Conservation (phyloP, 768 basidiomycete genomes). For the Austroboletus eburneus region DNA sequence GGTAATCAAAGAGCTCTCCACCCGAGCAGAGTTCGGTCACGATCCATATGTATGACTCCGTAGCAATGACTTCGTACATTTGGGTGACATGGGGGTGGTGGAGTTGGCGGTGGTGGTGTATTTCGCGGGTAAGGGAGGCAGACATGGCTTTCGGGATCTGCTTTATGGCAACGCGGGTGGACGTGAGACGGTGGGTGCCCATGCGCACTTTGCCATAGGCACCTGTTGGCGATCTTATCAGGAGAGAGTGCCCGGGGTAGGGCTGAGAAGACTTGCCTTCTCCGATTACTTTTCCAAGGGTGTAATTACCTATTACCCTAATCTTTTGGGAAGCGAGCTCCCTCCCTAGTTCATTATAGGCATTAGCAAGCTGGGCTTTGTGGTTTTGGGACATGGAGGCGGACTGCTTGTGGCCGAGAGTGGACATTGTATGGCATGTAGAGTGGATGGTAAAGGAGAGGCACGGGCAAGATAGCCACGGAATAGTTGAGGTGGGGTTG, state of each 20-base stretch:
- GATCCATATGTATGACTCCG: conserved; percentile 94
- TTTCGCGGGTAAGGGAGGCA: conserved; percentile 89
- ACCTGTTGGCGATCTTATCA: conserved; percentile 46
- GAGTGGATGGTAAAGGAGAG: conserved; percentile 30
- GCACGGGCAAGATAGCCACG: conserved; percentile 33
- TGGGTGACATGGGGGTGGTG: conserved; percentile 96
- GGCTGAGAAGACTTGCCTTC: conserved; percentile 60
- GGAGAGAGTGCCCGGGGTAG: conserved; percentile 8
- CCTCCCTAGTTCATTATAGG: conserved; percentile 96
- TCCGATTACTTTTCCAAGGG: conserved; percentile 88
- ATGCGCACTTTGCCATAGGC: conserved; percentile 95
- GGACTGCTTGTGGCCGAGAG: conserved; percentile 56
- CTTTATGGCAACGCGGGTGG: conserved; percentile 92
- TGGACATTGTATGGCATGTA: conserved; percentile 43
- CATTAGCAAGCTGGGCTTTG: conserved; percentile 87
- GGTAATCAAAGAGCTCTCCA: conserved; percentile 97
- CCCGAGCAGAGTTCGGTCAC: conserved; percentile 96
- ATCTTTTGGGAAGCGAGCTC: conserved; percentile 90
- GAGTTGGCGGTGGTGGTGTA: conserved; percentile 95
- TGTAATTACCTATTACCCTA: conserved; percentile 92
- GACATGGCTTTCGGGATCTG: conserved; percentile 96
- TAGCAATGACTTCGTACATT: conserved; percentile 97
- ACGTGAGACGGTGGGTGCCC: conserved; percentile 90
- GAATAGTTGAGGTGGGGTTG: conserved; percentile 7
- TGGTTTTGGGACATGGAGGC: conserved; percentile 67